Evolutionary conservation across 2,329 filamentous ascomycete species (phyloP).

Genomic region (Fusarium sp.): DNA sequence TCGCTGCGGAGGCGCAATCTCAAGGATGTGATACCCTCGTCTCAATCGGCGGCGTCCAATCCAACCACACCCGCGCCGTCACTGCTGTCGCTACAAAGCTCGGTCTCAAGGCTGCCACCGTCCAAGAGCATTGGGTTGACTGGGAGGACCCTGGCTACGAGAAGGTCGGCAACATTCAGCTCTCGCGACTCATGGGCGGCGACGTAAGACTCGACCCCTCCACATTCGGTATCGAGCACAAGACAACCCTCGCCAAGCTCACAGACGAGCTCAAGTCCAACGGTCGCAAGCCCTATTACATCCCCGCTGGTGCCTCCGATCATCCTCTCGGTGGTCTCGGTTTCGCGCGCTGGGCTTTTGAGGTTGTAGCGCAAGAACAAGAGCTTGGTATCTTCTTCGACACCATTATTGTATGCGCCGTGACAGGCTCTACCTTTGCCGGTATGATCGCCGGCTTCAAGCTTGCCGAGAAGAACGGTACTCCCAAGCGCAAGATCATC

Average conservation of each 20-base stretch:
- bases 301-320: conserved; percentile 79
- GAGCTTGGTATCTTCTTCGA: conserved; percentile 76
- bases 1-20: conserved; percentile 73
- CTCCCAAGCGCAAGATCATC: conserved; percentile 68
- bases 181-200: conserved; percentile 77
- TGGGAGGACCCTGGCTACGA: conserved; percentile 72
- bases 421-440: conserved; percentile 79
- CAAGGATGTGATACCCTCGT: conserved; percentile 73
- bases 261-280: conserved; percentile 65
- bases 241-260: conserved; percentile 69
- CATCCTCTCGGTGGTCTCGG: conserved; percentile 79
- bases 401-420: conserved; percentile 77
- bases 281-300: conserved; percentile 77
- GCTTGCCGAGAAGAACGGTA: conserved; percentile 65
- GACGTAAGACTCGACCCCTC: conserved; percentile 73
- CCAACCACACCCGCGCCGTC: conserved; percentile 79
- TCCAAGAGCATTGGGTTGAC: conserved; percentile 80
- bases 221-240: conserved; percentile 78
- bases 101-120: conserved; percentile 67
- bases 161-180: conserved; percentile 79
- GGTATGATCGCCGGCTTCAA: conserved; percentile 83
- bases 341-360: conserved; percentile 79
- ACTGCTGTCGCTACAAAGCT: conserved; percentile 72
- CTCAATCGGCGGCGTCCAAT: conserved; percentile 77
- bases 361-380: conserved; percentile 75